phyloP scores from a whole-genome alignment of 352 stramenopile genomes.

The Pythium sp. region DNA sequence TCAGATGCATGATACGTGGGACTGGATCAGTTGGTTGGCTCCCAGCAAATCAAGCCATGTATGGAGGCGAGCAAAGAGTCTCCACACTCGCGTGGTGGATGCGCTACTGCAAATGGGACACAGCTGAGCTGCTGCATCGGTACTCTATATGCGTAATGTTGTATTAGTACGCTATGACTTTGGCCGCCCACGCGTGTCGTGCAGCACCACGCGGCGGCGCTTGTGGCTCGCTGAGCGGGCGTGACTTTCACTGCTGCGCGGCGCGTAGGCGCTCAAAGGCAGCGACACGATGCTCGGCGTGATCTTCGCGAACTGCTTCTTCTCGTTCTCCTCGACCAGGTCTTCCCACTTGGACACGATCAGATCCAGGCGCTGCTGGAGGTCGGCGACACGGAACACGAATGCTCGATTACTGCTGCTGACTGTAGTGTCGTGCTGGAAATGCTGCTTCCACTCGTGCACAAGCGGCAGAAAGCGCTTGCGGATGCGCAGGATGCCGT shows the following conservation, averaged over 20 bases:
- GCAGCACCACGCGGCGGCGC: slow-evolving; percentile 6
- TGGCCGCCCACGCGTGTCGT: slow-evolving; percentile 4
- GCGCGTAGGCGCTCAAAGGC: slow-evolving; percentile 31
- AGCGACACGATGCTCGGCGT: slow-evolving; percentile 26
- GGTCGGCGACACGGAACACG: slow-evolving; percentile 24
- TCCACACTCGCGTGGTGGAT: background rate
- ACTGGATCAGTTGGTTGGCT: slow-evolving; percentile 5
- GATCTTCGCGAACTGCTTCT: slow-evolving; percentile 8
- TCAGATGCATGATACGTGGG: slow-evolving; percentile 1
- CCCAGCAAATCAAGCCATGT: slow-evolving; percentile 10
- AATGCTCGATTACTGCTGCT: slow-evolving; percentile 11
- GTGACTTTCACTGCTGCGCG: background rate
- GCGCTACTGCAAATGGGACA: background rate
- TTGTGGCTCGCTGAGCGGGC: background rate
- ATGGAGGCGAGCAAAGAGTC: background rate
- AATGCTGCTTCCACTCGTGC: slow-evolving; percentile 37
- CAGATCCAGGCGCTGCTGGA: slow-evolving; percentile 30
- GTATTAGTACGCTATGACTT: background rate
- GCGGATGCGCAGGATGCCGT: slow-evolving; percentile 53
- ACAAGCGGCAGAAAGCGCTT: slow-evolving; percentile 76
- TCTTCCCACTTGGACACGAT: slow-evolving; percentile 38
- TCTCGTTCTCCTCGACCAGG: slow-evolving; percentile 22
- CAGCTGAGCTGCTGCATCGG: background rate
- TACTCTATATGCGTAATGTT: background rate
- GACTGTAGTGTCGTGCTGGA: background rate